phyloP scores from a whole-genome alignment of 495 filamentous ascomycete species.

The Amorphotheca resinae region DNA sequence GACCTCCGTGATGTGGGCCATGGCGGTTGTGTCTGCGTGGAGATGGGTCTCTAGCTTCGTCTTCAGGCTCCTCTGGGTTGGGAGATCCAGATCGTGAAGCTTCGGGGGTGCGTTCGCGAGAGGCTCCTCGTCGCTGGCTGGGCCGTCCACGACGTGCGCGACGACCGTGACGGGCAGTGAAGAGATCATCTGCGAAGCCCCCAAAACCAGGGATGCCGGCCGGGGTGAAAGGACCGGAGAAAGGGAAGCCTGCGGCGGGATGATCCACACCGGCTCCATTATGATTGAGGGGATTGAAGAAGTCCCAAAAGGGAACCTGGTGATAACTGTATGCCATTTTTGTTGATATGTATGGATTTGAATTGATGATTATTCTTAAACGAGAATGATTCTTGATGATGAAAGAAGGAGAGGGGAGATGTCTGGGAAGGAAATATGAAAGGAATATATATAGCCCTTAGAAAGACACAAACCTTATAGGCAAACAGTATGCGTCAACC shows the following conservation, averaged over 20 bases:
- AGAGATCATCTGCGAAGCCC: neutral
- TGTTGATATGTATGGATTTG: slow-evolving; percentile 5
- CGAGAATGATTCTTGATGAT: too few relatives aligned
- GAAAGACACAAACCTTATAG: slow-evolving; percentile 4
- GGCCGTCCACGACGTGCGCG: slow-evolving; percentile 6
- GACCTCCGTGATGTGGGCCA: slow-evolving; percentile 15
- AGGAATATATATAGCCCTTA: slow-evolving; percentile 3
- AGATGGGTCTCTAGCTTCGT: slow-evolving; percentile 1
- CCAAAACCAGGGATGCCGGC: neutral
- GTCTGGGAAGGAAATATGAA: neutral
- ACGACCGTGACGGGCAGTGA: slow-evolving; percentile 1
- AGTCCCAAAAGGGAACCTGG: slow-evolving; percentile 19
- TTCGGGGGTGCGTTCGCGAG: neutral
- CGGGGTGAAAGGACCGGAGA: neutral
- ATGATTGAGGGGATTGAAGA: slow-evolving; percentile 12
- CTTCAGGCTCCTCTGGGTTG: neutral
- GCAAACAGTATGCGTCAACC: slow-evolving; percentile 1
- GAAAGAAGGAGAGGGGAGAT: slow-evolving; percentile 6
- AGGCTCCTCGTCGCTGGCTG: neutral
- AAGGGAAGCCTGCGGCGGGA: slow-evolving; percentile 1
- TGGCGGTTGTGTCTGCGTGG: slow-evolving; percentile 4
- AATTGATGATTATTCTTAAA: slow-evolving; percentile 9
- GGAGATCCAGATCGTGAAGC: neutral
- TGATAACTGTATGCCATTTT: slow-evolving; percentile 20
- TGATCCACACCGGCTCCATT: slow-evolving; percentile 19